Evolutionary conservation across 179 eudicot genomes (phyloP).

Genomic region (Amaranthus tricolor): DNA sequence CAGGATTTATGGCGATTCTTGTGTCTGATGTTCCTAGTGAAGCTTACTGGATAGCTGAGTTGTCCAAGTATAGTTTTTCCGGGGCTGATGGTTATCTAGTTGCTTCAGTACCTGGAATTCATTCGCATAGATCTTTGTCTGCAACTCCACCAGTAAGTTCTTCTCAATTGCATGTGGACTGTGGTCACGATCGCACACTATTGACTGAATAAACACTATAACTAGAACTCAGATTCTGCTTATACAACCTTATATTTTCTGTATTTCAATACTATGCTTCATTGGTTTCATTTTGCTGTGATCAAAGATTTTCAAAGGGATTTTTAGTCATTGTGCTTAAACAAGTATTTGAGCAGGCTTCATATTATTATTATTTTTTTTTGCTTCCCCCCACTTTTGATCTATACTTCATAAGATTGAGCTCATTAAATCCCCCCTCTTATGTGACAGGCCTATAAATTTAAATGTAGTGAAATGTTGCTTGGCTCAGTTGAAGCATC

Average conservation of each 20-base stretch:
- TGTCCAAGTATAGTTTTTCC: slow-evolving; percentile 74
- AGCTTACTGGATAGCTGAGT: slow-evolving; percentile 73
- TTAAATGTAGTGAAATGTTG: slow-evolving; percentile 28
- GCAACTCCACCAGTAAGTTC: slow-evolving; percentile 48
- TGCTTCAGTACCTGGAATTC: slow-evolving; percentile 88
- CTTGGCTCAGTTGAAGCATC: slow-evolving; percentile 82
- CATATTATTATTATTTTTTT: neutral
- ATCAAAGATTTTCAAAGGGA: neutral
- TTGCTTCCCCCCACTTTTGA: neutral
- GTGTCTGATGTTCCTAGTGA: slow-evolving; percentile 71
- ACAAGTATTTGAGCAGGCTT: slow-evolving; percentile 3
- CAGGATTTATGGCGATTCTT: slow-evolving; percentile 79
- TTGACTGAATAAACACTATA: neutral
- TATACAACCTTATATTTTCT: neutral
- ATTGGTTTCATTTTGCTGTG: neutral
- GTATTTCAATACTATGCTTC: neutral
- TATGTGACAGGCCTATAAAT: slow-evolving; percentile 39
- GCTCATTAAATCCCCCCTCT: slow-evolving; percentile 1
- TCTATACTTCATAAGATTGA: slow-evolving; percentile 10
- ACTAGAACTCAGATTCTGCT: neutral
- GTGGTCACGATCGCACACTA: neutral
- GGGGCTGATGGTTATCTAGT: slow-evolving; percentile 72
- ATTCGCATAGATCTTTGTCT: slow-evolving; percentile 46
- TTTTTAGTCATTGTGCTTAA: slow-evolving; percentile 11
- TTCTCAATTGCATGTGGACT: neutral